phyloP scores from a whole-genome alignment of 2,329 filamentous ascomycete genomes.

The Monosporascus cannonballus region DNA sequence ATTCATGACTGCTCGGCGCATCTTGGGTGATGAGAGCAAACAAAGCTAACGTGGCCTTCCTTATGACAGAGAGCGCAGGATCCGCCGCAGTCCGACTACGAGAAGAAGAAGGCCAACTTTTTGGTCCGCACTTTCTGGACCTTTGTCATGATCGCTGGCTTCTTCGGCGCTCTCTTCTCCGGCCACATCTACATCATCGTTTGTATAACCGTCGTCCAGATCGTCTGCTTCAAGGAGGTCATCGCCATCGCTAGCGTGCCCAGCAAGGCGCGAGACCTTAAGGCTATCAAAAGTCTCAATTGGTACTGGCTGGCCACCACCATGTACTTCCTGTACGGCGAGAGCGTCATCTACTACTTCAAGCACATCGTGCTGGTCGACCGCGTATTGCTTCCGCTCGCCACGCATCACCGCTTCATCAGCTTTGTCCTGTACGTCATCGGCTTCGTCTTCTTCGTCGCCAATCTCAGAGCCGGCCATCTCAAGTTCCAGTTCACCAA shows the following conservation, averaged over 20 bases:
- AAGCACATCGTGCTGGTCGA: constrained; percentile 97
- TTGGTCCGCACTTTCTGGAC: constrained; percentile 97
- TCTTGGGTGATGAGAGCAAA: background rate
- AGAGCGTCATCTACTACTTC: constrained; percentile 99
- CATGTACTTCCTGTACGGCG: constrained; percentile 99
- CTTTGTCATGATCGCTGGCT: constrained; percentile 90
- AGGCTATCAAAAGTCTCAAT: constrained; percentile 92
- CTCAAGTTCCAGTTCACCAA: constrained; percentile 99
- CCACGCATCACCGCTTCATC: constrained; percentile 97
- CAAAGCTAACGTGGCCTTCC: constrained; percentile 1
- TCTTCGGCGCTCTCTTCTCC: constrained; percentile 88
- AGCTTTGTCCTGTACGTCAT: constrained; percentile 98
- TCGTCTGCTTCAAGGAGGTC: constrained; percentile 98
- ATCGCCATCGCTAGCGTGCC: constrained; percentile 96
- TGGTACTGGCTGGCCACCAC: constrained; percentile 99
- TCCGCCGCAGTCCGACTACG: constrained; percentile 61
- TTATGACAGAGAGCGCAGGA: constrained; percentile 36
- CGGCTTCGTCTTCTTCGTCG: constrained; percentile 97
- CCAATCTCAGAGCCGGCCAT: constrained; percentile 87
- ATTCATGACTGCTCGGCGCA: background rate
- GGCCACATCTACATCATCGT: constrained; percentile 96
- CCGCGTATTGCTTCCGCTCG: constrained; percentile 83
- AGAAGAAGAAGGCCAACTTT: constrained; percentile 99
- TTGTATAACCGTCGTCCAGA: constrained; percentile 88
- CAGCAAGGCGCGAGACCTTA: constrained; percentile 81